Conservation (phyloP, 1,284 basidiomycete genomes). For the Rhizoctonia solani region DNA sequence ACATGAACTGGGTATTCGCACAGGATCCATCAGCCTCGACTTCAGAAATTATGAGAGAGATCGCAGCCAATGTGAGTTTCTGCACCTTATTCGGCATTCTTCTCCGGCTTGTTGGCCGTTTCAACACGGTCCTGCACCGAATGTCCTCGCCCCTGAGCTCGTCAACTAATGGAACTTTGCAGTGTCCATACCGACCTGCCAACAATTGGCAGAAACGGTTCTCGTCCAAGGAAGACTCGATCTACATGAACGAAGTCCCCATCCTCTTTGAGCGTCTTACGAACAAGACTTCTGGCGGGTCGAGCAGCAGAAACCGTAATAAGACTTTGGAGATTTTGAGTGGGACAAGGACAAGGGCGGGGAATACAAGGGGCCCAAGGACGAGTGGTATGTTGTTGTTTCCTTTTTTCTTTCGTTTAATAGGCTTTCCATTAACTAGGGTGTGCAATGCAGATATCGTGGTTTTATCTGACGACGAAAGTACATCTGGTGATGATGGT, state of each 20-base stretch:
- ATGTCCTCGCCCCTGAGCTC: not conserved
- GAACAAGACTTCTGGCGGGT: slow-evolving; percentile 1
- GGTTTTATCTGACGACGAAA: not conserved
- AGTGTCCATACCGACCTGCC: slow-evolving; percentile 2
- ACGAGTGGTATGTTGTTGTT: not conserved
- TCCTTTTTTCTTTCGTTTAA: too few relatives aligned
- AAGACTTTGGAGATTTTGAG: slow-evolving; percentile 7
- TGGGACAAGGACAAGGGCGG: not conserved
- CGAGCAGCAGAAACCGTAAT: not conserved
- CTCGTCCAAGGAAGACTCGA: not conserved
- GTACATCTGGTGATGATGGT: not conserved
- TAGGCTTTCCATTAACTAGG: not conserved
- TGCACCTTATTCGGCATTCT: not conserved
- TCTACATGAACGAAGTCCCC: slow-evolving; percentile 11
- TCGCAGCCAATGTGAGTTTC: slow-evolving; percentile 10
- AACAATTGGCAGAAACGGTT: not conserved
- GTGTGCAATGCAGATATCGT: not conserved
- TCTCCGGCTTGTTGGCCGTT: not conserved
- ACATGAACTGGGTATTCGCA: slow-evolving; percentile 29
- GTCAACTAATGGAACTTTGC: not conserved
- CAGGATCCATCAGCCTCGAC: slow-evolving; percentile 1
- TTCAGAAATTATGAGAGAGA: slow-evolving; percentile 20
- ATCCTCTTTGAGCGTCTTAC: slow-evolving; percentile 13
- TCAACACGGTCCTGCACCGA: not conserved
- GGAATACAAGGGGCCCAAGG: not conserved